phyloP scores from a whole-genome alignment of 2,329 filamentous ascomycete genomes.

The Fusarium sp. region DNA sequence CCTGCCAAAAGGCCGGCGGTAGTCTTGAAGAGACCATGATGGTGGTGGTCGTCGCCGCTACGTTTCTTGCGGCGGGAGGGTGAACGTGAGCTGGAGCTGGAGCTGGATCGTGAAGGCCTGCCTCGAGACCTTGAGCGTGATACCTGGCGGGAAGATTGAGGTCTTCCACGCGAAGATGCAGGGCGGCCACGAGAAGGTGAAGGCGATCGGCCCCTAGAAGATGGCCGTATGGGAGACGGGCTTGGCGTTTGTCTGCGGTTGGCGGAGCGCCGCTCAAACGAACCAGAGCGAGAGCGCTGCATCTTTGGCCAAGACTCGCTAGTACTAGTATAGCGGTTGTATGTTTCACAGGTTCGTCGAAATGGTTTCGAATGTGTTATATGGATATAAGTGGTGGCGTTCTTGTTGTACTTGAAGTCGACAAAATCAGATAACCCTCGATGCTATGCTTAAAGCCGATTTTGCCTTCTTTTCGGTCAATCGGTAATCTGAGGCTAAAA shows the following conservation, averaged over 20 bases:
- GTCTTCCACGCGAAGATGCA: conserved; percentile 13
- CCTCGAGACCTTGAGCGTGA: conserved; percentile 41
- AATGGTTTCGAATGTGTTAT: conserved; percentile 15
- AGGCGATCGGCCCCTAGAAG: conserved; percentile 28
- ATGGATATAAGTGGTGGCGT: conserved; percentile 13
- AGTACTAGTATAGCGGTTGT: conserved; percentile 1
- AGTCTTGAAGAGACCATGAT: conserved; percentile 51
- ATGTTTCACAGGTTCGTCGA: conserved; percentile 9
- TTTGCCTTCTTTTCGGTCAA: conserved; percentile 15
- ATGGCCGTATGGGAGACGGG: conserved; percentile 29
- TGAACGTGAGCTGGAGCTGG: conserved; percentile 45
- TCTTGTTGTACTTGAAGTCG: neutral
- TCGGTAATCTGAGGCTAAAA: conserved; percentile 19
- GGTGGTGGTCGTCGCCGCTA: conserved; percentile 36
- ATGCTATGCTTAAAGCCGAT: conserved; percentile 14
- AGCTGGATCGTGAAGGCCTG: conserved; percentile 41
- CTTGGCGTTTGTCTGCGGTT: conserved; percentile 21
- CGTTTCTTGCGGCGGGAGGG: conserved; percentile 33
- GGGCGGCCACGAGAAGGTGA: conserved; percentile 40
- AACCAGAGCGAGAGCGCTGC: conserved; percentile 40
- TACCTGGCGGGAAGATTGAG: conserved; percentile 12
- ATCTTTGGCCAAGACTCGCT: conserved; percentile 37
- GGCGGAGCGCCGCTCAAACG: conserved; percentile 40
- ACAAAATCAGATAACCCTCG: neutral
- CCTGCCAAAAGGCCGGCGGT: conserved; percentile 54